phyloP scores from a whole-genome alignment of 2,329 filamentous ascomycete species.

The Fusarium brevicatenulatum region DNA sequence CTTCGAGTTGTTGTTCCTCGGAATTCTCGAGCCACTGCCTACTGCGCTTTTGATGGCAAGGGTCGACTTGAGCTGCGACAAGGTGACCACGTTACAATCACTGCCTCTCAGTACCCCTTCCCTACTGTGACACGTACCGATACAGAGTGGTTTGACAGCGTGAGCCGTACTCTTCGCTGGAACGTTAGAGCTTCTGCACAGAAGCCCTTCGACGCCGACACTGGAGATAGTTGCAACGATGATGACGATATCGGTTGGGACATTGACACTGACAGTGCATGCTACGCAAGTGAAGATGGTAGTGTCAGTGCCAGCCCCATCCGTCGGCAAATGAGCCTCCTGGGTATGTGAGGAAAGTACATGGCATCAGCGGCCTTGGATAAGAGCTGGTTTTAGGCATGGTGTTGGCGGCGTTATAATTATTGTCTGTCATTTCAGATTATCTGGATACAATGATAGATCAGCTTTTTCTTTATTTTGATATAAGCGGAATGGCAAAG shows the following conservation, averaged over 20 bases:
- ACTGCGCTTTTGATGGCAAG: slow-evolving; percentile 98
- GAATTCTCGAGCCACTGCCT: slow-evolving; percentile 89
- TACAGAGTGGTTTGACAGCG: slow-evolving; percentile 96
- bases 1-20: slow-evolving; percentile 88
- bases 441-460: slow-evolving; percentile 6
- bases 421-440: slow-evolving; percentile 10
- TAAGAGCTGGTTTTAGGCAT: slow-evolving; percentile 20
- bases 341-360: slow-evolving; percentile 56
- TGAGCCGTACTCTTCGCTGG: slow-evolving; percentile 92
- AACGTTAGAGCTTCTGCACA: slow-evolving; percentile 93
- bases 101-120: slow-evolving; percentile 95
- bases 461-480: neutral
- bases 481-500: neutral
- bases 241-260: slow-evolving; percentile 80
- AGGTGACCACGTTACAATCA: slow-evolving; percentile 95
- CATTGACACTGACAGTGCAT: slow-evolving; percentile 87
- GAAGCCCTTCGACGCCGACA: slow-evolving; percentile 79
- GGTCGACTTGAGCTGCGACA: slow-evolving; percentile 91
- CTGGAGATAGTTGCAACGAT: slow-evolving; percentile 54
- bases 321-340: slow-evolving; percentile 77
- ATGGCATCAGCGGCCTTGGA: neutral
- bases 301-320: slow-evolving; percentile 74
- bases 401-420: slow-evolving; percentile 38
- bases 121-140: slow-evolving; percentile 91
- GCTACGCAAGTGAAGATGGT: slow-evolving; percentile 77